Evolutionary conservation across 2,329 filamentous ascomycete genomes (phyloP).

Genomic region (Zalaria obscura): DNA sequence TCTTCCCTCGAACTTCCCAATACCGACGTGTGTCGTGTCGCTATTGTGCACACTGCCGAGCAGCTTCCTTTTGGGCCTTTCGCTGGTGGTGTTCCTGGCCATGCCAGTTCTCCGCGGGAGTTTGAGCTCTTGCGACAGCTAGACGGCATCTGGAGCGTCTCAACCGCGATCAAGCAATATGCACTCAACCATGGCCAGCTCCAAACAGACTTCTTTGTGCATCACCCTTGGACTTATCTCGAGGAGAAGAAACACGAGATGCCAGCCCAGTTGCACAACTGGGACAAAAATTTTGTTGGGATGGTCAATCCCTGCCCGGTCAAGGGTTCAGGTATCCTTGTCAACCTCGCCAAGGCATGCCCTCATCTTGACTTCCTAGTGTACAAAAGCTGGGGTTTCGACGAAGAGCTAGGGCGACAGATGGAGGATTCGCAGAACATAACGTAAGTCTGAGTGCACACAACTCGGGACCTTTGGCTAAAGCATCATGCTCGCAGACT

Average conservation of each 20-base stretch:
- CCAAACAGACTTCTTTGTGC: slow-evolving; percentile 5
- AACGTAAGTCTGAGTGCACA: slow-evolving; percentile 1
- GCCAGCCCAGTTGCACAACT: slow-evolving; percentile 6
- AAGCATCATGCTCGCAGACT: not conserved
- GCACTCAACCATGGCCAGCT: slow-evolving; percentile 7
- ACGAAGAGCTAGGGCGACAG: not conserved
- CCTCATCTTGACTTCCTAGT: slow-evolving; percentile 8
- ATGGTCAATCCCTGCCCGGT: slow-evolving; percentile 9
- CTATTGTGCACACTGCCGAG: no score
- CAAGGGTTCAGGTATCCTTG: slow-evolving; percentile 8
- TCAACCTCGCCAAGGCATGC: slow-evolving; percentile 6
- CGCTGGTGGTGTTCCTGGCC: slow-evolving; percentile 5
- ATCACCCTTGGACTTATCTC: slow-evolving; percentile 10
- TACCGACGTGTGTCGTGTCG: no score
- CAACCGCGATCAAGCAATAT: slow-evolving; percentile 5
- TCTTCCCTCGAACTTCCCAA: no score
- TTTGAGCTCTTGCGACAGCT: slow-evolving; percentile 5
- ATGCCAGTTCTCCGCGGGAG: slow-evolving; percentile 4
- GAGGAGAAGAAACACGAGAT: slow-evolving; percentile 5
- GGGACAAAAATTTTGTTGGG: slow-evolving; percentile 6
- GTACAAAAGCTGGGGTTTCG: slow-evolving; percentile 7
- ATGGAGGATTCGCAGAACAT: slow-evolving; percentile 3
- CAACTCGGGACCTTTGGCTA: no score
- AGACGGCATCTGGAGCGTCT: slow-evolving; percentile 8
- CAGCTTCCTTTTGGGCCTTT: slow-evolving; percentile 1